These are phyloP conservation scores for Entomortierella chlamydospora DNA, from an alignment of 192 early-diverging fungal genomes.

Conservation along the genomic window DNA sequence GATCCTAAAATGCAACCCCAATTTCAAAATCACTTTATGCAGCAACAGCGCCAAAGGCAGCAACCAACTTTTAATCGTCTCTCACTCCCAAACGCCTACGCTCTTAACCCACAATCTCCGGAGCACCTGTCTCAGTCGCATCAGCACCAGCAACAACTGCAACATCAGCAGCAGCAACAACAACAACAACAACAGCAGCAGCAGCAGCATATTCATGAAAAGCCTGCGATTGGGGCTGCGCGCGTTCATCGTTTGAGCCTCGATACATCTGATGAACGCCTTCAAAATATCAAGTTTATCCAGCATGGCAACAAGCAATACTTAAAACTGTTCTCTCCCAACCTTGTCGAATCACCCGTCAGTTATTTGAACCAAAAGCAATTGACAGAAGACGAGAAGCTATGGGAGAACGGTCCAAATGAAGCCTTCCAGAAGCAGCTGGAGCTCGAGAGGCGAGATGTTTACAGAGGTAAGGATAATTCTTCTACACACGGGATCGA, in stretches of 20 bases:
- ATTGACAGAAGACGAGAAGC: conserved; percentile 28
- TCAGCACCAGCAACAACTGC: conserved; percentile 7
- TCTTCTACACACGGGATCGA: background rate
- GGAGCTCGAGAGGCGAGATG: conserved; percentile 32
- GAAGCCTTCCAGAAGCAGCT: conserved; percentile 51
- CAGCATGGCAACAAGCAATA: conserved; percentile 32
- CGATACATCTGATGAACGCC: conserved; percentile 41
- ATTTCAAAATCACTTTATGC: conserved; percentile 8
- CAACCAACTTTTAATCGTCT: conserved; percentile 24
- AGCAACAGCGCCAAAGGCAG: conserved; percentile 23
- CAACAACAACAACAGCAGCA: conserved; percentile 30
- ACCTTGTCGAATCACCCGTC: conserved; percentile 44
- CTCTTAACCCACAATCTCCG: background rate
- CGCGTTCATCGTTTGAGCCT: conserved; percentile 34
- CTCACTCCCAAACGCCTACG: conserved; percentile 16
- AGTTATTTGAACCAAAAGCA: conserved; percentile 36
- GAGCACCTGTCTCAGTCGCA: background rate
- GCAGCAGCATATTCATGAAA: conserved; percentile 15
- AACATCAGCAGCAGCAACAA: conserved; percentile 17
- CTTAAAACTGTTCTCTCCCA: conserved; percentile 42
- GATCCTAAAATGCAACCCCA: conserved; percentile 9
- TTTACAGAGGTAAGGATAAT: conserved; percentile 30
- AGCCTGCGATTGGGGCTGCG: conserved; percentile 3
- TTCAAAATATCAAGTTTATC: conserved; percentile 40
- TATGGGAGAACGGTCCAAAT: conserved; percentile 51